A percentile compares a stretch with the other conserved stretches of the same genome.
Evolutionary conservation across 116 monocot genomes (phyloP).

Genomic region (Trichopus zeylanicus): DNA sequence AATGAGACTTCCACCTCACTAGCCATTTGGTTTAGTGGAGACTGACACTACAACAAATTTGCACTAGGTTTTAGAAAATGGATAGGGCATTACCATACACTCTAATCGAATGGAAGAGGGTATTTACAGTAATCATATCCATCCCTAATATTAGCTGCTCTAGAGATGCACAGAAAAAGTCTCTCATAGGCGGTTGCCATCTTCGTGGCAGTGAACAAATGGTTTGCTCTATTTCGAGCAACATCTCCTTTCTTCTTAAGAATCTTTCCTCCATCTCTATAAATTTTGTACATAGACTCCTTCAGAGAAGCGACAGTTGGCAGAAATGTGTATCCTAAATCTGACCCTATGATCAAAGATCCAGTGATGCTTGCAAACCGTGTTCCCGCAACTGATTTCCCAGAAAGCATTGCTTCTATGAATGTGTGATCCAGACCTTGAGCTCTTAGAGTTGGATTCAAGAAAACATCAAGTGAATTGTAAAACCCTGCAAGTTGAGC

Average conservation of each 20-base stretch:
- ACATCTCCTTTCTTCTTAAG: slow-evolving; percentile 44
- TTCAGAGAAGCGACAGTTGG: slow-evolving; percentile 62
- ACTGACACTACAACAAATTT: not conserved
- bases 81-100: not conserved
- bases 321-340: slow-evolving; percentile 59
- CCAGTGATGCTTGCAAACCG: slow-evolving; percentile 75
- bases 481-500: slow-evolving; percentile 53
- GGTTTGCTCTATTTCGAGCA: slow-evolving; percentile 37
- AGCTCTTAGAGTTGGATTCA: slow-evolving; percentile 77
- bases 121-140: slow-evolving; percentile 48
- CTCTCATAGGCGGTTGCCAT: slow-evolving; percentile 86
- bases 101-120: slow-evolving; percentile 26
- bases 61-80: not conserved
- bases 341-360: slow-evolving; percentile 43
- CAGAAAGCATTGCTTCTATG: slow-evolving; percentile 83
- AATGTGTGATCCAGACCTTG: slow-evolving; percentile 84
- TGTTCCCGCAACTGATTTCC: slow-evolving; percentile 47
- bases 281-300: slow-evolving; percentile 23
- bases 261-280: slow-evolving; percentile 28
- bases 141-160: slow-evolving; percentile 1
- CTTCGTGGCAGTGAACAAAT: slow-evolving; percentile 54
- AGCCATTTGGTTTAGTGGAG: slow-evolving; percentile 3
- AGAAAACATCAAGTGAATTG: slow-evolving; percentile 54
- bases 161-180: slow-evolving; percentile 67
- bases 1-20: not conserved